These are phyloP conservation scores for Kuraishia floccosa DNA, from an alignment of 805 yeast genomes.

Conservation along the genomic window DNA sequence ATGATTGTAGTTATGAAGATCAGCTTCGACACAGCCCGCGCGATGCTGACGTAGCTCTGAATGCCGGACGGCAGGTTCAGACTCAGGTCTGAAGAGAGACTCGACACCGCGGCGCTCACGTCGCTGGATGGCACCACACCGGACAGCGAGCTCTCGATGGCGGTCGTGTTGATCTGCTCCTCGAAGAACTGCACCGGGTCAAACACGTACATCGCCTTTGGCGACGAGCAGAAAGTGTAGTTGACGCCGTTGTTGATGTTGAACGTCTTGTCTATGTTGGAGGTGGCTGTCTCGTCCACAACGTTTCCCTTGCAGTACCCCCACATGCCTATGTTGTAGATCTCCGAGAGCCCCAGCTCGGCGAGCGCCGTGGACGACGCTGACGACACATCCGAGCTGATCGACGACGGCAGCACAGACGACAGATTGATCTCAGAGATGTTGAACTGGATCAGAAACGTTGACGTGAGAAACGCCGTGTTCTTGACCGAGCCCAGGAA, in stretches of 20 bases:
- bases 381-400: slow-evolving; percentile 5
- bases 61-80: slow-evolving; percentile 41
- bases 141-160: too few relatives aligned
- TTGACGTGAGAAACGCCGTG: slow-evolving; percentile 26
- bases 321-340: slow-evolving; percentile 49
- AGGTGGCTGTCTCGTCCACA: slow-evolving; percentile 3
- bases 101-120: neutral
- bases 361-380: slow-evolving; percentile 5
- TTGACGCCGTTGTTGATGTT: slow-evolving; percentile 17
- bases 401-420: slow-evolving; percentile 7
- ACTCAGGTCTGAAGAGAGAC: slow-evolving; percentile 2
- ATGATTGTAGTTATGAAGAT: slow-evolving; percentile 44
- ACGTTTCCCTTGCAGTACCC: slow-evolving; percentile 49
- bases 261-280: slow-evolving; percentile 9
- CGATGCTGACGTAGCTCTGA: slow-evolving; percentile 28
- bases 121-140: too few relatives aligned
- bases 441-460: slow-evolving; percentile 38
- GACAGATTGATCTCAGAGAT: slow-evolving; percentile 19
- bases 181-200: slow-evolving; percentile 31
- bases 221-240: slow-evolving; percentile 39
- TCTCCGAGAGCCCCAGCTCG: slow-evolving; percentile 28
- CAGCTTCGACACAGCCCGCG: slow-evolving; percentile 39
- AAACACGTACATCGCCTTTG: slow-evolving; percentile 44
- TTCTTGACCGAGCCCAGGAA: slow-evolving; percentile 39
- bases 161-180: slow-evolving; percentile 7